A percentile compares a stretch with the other conserved stretches of the same genome.
phyloP scores from a whole-genome alignment of 2,329 filamentous ascomycete species.

The Monilinia fructigena region DNA sequence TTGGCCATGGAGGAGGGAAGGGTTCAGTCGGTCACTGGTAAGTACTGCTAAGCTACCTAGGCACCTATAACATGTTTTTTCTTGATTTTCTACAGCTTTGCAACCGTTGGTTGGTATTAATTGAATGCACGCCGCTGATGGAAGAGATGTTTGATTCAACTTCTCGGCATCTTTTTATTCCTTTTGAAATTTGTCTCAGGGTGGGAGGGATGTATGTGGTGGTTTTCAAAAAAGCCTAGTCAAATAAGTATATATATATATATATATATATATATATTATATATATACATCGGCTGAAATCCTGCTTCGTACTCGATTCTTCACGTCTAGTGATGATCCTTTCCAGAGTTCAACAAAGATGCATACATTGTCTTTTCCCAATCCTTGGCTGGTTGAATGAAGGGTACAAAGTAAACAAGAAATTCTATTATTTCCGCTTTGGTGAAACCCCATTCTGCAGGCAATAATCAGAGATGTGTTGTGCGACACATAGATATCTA shows the following conservation, averaged over 20 bases:
- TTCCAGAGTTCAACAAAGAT: constrained; percentile 1
- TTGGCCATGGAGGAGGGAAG: background rate
- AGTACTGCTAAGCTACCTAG: background rate
- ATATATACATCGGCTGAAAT: background rate
- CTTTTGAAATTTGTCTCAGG: background rate
- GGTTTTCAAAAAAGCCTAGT: background rate
- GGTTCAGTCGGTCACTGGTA: too few relatives aligned
- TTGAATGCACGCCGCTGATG: constrained; percentile 9
- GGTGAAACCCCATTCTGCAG: background rate
- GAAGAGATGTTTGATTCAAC: background rate
- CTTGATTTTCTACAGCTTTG: background rate
- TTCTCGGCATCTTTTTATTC: constrained; percentile 6
- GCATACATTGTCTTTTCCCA: background rate
- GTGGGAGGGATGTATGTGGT: background rate
- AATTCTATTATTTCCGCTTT: constrained; percentile 5
- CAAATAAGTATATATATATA: background rate
- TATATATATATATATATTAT: background rate
- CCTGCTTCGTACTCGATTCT: constrained; percentile 10
- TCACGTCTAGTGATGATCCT: constrained; percentile 15
- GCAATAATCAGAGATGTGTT: background rate
- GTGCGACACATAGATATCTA: background rate
- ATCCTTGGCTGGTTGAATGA: constrained; percentile 1
- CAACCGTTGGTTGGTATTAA: background rate
- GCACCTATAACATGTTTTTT: background rate
- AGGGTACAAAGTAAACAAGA: constrained; percentile 4